These are phyloP conservation scores for Plasmodium cynomolgi DNA, from an alignment of 169 alveolate genomes.

Conservation along the genomic window DNA sequence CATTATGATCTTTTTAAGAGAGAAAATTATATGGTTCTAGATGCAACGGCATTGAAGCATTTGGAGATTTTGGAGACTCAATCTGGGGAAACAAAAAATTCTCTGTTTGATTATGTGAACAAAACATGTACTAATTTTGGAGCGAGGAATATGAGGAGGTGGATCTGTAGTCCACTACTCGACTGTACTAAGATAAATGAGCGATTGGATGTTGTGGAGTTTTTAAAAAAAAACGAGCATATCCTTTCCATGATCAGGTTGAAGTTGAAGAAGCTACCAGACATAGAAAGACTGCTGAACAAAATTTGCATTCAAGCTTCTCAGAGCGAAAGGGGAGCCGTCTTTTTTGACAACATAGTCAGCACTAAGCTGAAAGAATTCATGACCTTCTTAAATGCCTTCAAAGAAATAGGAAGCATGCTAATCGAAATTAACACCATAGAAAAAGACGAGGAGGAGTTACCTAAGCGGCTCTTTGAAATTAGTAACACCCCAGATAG, in stretches of 20 bases:
- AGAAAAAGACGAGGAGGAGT: constrained; percentile 30
- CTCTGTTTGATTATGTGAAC: constrained; percentile 91
- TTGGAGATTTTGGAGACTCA: constrained; percentile 87
- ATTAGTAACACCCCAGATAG: constrained; percentile 64
- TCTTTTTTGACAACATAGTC: constrained; percentile 87
- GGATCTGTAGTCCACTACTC: constrained; percentile 96
- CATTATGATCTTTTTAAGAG: constrained; percentile 46
- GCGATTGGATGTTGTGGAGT: constrained; percentile 93
- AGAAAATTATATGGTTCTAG: constrained; percentile 76
- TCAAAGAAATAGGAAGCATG: constrained; percentile 76
- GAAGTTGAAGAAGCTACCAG: constrained; percentile 82
- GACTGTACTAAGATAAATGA: constrained; percentile 89
- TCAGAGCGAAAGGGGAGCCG: constrained; percentile 90
- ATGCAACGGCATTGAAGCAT: constrained; percentile 88
- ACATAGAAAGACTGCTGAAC: constrained; percentile 87
- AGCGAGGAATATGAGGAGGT: constrained; percentile 92
- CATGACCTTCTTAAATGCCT: constrained; percentile 80
- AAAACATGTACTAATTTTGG: constrained; percentile 96
- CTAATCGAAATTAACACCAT: constrained; percentile 75
- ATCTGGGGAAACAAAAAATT: constrained; percentile 86
- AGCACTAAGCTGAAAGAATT: constrained; percentile 83
- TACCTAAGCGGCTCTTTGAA: constrained; percentile 39
- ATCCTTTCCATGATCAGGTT: constrained; percentile 78
- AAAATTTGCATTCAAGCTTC: constrained; percentile 88
- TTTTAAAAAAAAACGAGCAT: constrained; percentile 84